Percentiles rank a stretch among this genome's conserved stretches.
phyloP scores from a whole-genome alignment of 176 grass and related monocot genomes.

The Raddia guianensis region DNA sequence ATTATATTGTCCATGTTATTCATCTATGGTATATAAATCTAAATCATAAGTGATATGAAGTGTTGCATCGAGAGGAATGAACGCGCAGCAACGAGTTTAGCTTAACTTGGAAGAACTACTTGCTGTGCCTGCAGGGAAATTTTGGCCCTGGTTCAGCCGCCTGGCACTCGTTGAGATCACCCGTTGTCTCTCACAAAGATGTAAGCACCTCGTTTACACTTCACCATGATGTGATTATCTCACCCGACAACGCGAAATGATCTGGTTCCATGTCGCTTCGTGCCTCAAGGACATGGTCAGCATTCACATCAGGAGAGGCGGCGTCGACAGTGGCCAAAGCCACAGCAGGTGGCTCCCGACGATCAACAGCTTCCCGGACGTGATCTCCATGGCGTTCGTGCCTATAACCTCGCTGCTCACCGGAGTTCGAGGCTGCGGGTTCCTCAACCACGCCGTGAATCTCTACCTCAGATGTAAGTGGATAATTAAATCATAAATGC shows the following conservation, averaged over 20 bases:
- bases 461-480: conserved; percentile 85
- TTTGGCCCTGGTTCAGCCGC: conserved; percentile 45
- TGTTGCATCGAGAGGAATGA: no score
- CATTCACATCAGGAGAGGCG: conserved; percentile 72
- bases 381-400: conserved; percentile 77
- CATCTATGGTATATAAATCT: no score
- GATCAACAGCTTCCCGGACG: conserved; percentile 54
- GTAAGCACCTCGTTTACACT: conserved; percentile 29
- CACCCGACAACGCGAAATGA: background rate
- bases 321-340: conserved; percentile 50
- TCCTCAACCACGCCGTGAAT: conserved; percentile 82
- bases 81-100: no score
- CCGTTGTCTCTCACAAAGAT: conserved; percentile 51
- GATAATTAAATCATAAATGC: background rate
- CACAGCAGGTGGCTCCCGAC: conserved; percentile 75
- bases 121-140: conserved; percentile 28
- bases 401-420: conserved; percentile 72
- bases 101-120: no score
- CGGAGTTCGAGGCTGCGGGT: conserved; percentile 67
- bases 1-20: no score
- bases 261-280: background rate
- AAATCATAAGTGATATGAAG: no score
- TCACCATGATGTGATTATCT: background rate
- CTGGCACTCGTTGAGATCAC: conserved; percentile 48
- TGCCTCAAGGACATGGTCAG: conserved; percentile 66